These are phyloP conservation scores for Schwanniomyces polymorphus DNA, from an alignment of 805 yeast genomes.

Conservation along the genomic window DNA sequence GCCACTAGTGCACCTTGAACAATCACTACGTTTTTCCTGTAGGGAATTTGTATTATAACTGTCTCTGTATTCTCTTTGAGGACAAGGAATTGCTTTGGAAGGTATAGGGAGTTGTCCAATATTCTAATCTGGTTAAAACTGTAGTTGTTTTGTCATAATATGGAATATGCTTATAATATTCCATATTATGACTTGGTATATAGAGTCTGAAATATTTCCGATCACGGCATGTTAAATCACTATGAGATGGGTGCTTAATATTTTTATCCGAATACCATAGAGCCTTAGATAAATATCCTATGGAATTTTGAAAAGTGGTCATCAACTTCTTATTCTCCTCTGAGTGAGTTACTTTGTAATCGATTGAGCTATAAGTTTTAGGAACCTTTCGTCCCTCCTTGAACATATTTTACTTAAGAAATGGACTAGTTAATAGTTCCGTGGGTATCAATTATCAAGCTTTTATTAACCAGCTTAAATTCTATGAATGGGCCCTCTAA, in stretches of 20 bases:
- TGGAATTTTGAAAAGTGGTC: constrained; percentile 3
- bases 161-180: constrained; percentile 4
- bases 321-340: constrained; percentile 2
- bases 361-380: constrained; percentile 3
- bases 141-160: constrained; percentile 2
- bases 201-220: constrained; percentile 6
- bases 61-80: constrained; percentile 2
- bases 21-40: not conserved
- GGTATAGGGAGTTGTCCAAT: constrained; percentile 4
- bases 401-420: constrained; percentile 13
- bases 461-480: constrained; percentile 2
- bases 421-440: constrained; percentile 11
- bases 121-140: constrained; percentile 1
- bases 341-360: constrained; percentile 1
- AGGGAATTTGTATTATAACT: constrained; percentile 2
- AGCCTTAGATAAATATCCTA: constrained; percentile 14
- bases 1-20: not conserved
- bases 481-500: constrained; percentile 13
- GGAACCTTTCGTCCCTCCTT: constrained; percentile 13
- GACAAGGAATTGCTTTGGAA: constrained; percentile 2
- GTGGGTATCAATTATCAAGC: constrained; percentile 12
- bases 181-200: constrained; percentile 5
- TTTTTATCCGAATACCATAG: constrained; percentile 7
- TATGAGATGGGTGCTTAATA: constrained; percentile 9
- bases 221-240: constrained; percentile 9